Evolutionary conservation across 441 rosid genomes (phyloP).

Genomic region (Erodium chrysanthum): DNA sequence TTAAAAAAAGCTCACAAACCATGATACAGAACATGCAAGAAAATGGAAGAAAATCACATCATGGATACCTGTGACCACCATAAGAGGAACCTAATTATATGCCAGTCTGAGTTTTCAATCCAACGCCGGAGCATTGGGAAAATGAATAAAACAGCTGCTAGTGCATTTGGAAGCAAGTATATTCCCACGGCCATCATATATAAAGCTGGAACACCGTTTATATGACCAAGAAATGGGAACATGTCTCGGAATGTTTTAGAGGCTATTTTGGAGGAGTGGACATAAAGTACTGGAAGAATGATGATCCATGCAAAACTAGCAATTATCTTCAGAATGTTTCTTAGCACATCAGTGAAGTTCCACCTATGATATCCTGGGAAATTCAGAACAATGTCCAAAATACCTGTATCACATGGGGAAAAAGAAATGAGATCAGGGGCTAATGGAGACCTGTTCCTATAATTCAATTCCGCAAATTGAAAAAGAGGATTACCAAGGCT

Average conservation of each 20-base stretch:
- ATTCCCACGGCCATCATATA: constrained; percentile 65
- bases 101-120: constrained; percentile 98
- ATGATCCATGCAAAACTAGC: constrained; percentile 71
- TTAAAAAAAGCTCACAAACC: not conserved
- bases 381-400: constrained; percentile 77
- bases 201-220: constrained; percentile 61
- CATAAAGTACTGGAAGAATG: constrained; percentile 68
- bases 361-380: constrained; percentile 92
- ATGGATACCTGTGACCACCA: constrained; percentile 98
- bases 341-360: constrained; percentile 65
- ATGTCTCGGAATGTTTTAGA: constrained; percentile 32
- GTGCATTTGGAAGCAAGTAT: constrained; percentile 69
- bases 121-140: constrained; percentile 95
- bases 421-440: not conserved
- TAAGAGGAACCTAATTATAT: constrained; percentile 66
- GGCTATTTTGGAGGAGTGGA: constrained; percentile 36
- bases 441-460: not conserved
- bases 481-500: not conserved
- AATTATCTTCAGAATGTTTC: constrained; percentile 68
- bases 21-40: constrained; percentile 9
- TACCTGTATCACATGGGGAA: constrained; percentile 37
- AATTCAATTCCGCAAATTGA: not conserved
- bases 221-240: constrained; percentile 49
- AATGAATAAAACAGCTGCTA: constrained; percentile 69
- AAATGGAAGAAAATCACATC: not conserved